Evolutionary conservation across 495 filamentous ascomycete genomes (phyloP).

Genomic region (Oleoguttula mirabilis): DNA sequence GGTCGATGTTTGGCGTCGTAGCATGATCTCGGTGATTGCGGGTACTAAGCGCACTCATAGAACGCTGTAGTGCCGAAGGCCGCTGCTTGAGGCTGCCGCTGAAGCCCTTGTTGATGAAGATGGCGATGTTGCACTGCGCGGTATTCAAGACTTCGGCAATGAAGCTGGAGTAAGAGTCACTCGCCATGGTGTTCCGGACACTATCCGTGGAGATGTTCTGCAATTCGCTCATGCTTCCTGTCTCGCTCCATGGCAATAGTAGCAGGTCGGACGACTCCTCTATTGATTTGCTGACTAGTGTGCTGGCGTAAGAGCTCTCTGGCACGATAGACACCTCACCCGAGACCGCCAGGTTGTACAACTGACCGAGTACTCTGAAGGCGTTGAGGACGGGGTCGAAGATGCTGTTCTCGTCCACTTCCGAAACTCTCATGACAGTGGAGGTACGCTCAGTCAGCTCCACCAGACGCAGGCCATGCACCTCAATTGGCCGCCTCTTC

Average conservation of each 20-base stretch:
- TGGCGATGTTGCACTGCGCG: constrained; percentile 55
- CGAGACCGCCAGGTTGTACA: constrained; percentile 74
- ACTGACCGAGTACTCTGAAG: constrained; percentile 75
- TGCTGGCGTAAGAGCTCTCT: constrained; percentile 65
- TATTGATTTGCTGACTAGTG: constrained; percentile 52
- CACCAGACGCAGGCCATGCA: constrained; percentile 74
- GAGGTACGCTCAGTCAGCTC: constrained; percentile 89
- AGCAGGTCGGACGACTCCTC: constrained; percentile 66
- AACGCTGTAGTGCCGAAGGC: constrained; percentile 32
- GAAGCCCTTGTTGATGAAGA: constrained; percentile 69
- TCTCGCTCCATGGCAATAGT: constrained; percentile 83
- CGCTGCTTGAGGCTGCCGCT: constrained; percentile 37
- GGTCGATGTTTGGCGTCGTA: constrained; percentile 42
- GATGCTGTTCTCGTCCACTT: constrained; percentile 60
- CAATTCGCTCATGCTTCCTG: constrained; percentile 56
- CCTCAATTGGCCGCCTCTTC: constrained; percentile 48
- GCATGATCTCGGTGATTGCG: constrained; percentile 33
- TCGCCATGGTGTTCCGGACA: constrained; percentile 25
- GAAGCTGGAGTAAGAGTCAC: constrained; percentile 24
- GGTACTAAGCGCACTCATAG: constrained; percentile 47
- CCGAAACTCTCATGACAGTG: constrained; percentile 87
- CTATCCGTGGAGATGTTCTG: constrained; percentile 31
- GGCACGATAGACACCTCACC: constrained; percentile 68
- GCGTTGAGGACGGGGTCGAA: constrained; percentile 86
- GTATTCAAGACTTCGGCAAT: constrained; percentile 50